phyloP scores from a whole-genome alignment of 1,284 basidiomycete genomes.

The Pholiota adiposa region DNA sequence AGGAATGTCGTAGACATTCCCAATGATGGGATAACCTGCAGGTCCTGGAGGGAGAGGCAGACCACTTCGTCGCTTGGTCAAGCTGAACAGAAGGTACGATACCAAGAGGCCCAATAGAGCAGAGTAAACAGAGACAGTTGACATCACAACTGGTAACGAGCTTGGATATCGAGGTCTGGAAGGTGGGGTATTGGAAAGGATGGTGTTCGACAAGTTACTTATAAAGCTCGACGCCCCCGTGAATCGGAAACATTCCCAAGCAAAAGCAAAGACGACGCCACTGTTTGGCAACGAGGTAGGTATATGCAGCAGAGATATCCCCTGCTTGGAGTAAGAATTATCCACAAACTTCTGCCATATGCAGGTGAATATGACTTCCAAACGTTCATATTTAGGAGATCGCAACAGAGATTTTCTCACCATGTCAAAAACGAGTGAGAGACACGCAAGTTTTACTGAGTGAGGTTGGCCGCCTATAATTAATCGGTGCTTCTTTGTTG shows the following conservation, averaged over 20 bases:
- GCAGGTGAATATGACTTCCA: not conserved
- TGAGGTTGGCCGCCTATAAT: not conserved
- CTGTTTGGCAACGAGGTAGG: too few species aligned
- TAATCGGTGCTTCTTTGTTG: not conserved
- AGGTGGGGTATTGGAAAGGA: too few species aligned
- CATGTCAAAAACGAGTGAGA: not conserved
- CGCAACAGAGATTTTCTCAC: not conserved
- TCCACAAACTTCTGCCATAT: not conserved
- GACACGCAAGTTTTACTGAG: not conserved
- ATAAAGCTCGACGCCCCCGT: too few species aligned
- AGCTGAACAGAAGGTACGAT: conserved; percentile 4
- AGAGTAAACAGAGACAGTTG: not conserved
- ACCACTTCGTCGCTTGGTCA: not conserved
- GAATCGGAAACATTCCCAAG: too few species aligned
- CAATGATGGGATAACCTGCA: conserved; percentile 9
- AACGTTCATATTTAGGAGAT: not conserved
- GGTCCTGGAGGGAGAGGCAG: conserved; percentile 26
- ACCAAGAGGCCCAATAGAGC: not conserved
- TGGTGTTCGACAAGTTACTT: too few species aligned
- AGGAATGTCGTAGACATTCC: conserved; percentile 8
- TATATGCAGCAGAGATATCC: too few species aligned
- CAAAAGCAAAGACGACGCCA: too few species aligned
- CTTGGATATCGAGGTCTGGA: not conserved
- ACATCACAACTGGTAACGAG: not conserved
- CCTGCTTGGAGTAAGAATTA: too few species aligned